A percentile compares a stretch with the other conserved stretches of the same genome.
These are phyloP conservation scores for Periglandula ipomoeae DNA, from an alignment of 2,329 filamentous ascomycete genomes.

Conservation along the genomic window DNA sequence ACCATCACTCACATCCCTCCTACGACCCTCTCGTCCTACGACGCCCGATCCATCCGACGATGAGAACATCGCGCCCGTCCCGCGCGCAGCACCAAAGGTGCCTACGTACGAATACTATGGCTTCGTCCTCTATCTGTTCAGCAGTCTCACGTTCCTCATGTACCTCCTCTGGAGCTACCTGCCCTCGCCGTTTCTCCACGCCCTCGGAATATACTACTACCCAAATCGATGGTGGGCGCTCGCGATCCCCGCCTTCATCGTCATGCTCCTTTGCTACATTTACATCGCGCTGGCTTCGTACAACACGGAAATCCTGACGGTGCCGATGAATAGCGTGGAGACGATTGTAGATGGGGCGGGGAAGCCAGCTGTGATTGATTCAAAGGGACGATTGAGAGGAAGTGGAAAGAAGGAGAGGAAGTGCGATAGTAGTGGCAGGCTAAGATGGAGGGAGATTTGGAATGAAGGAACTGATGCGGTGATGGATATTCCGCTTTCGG, in stretches of 20 bases:
- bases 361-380: slow-evolving; percentile 74
- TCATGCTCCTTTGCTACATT: slow-evolving; percentile 83
- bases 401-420: slow-evolving; percentile 27
- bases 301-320: slow-evolving; percentile 81
- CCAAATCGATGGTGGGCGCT: slow-evolving; percentile 97
- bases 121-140: slow-evolving; percentile 91
- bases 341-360: slow-evolving; percentile 87
- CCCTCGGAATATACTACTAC: slow-evolving; percentile 92
- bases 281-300: slow-evolving; percentile 88
- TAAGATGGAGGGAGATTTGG: slow-evolving; percentile 79
- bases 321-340: slow-evolving; percentile 71
- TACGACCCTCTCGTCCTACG: slow-evolving; percentile 83
- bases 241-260: slow-evolving; percentile 81
- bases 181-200: slow-evolving; percentile 83
- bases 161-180: slow-evolving; percentile 80
- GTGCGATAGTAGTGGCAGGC: slow-evolving; percentile 24
- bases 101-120: slow-evolving; percentile 99
- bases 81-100: slow-evolving; percentile 81
- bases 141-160: slow-evolving; percentile 67
- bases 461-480: slow-evolving; percentile 91
- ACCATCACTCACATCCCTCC: slow-evolving; percentile 82
- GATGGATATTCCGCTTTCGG: slow-evolving; percentile 90
- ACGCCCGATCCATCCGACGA: slow-evolving; percentile 89
- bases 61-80: slow-evolving; percentile 75
- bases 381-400: slow-evolving; percentile 45